Base-by-base conservation (phyloP, 345 rosid genomes). In the Eucalyptus viminalis region DNA sequence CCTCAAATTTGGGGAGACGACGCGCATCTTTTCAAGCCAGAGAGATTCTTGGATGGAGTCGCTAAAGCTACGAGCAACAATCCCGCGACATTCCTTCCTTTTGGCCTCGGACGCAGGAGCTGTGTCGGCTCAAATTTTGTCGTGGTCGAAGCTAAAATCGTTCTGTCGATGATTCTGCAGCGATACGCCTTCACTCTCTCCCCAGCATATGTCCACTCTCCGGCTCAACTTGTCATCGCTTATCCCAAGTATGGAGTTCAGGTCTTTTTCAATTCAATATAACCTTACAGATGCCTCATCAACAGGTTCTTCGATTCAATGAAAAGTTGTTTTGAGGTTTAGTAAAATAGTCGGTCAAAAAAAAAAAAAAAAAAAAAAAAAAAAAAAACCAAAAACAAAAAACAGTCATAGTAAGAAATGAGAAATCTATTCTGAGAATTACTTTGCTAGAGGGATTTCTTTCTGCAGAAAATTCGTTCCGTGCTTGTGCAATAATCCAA, bases 1-100 rank as follows among this genome's bases (percentile, higher is more conserved):
- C 90, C 92, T 65, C 44, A 89, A 29, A 58, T 92, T n/a, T 93
- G 95, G 96, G 95, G 94, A 67, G 92, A 92, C 6, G 95, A 92
- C 88, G 94, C 76, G 24, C 90, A 91, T 62, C 88, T 88, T 49
- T 95, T 92, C 92, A 92, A 90, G 87, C 95, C 94, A 25, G 92
- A 93, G 86, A 91, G 95, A 87, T 94, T 94, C 65, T 88, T 92
- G 1, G 88, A 92, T 88, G 95, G 94, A 21, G 86, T 92, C 5
- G 93, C 92, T 51, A 92, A 91, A 50, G 95, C 96, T 72, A 93
- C 93, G 62, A 89, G 88, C 65, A 90, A 92, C 25, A 93, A 91
- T 83, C 37, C 80, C 0, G 91, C 89, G 4, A 91, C 89, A 50
- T 95, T 89, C 87, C 44, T 93, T 21, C 94, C 95, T 4, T 93